These are phyloP conservation scores for Pestalotiopsis fici DNA, from an alignment of 2,329 filamentous ascomycete species.

Conservation along the genomic window DNA sequence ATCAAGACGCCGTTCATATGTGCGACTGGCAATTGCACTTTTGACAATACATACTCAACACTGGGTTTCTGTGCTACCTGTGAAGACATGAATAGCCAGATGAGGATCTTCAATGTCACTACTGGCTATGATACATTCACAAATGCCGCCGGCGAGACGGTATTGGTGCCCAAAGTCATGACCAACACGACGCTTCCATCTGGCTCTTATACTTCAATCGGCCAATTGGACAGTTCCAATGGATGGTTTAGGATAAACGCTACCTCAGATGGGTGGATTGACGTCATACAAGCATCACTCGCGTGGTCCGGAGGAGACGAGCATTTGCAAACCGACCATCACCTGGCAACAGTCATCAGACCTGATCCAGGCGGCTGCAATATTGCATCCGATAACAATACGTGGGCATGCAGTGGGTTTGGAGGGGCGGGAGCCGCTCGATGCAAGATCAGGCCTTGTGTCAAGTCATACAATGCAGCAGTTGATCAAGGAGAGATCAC, in stretches of 20 bases:
- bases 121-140: not conserved
- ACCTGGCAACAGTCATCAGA: not conserved
- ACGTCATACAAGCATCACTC: not conserved
- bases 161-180: not conserved
- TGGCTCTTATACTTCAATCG: not conserved
- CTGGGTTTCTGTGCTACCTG: constrained; percentile 5
- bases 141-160: not conserved
- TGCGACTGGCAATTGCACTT: constrained; percentile 1
- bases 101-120: not conserved
- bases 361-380: not conserved
- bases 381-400: not conserved
- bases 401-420: not conserved
- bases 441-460: not conserved
- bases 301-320: not conserved
- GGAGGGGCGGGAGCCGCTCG: constrained; percentile 1
- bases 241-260: not conserved
- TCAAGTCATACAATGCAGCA: not conserved
- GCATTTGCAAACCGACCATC: not conserved
- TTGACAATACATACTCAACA: not conserved
- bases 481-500: not conserved
- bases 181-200: not conserved
- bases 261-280: not conserved
- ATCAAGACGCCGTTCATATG: constrained; percentile 4
- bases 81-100: constrained; percentile 2
- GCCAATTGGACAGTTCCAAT: not conserved